These are phyloP conservation scores for Aspergillus incahuasiensis DNA, from an alignment of 495 filamentous ascomycete species.

Conservation along the genomic window DNA sequence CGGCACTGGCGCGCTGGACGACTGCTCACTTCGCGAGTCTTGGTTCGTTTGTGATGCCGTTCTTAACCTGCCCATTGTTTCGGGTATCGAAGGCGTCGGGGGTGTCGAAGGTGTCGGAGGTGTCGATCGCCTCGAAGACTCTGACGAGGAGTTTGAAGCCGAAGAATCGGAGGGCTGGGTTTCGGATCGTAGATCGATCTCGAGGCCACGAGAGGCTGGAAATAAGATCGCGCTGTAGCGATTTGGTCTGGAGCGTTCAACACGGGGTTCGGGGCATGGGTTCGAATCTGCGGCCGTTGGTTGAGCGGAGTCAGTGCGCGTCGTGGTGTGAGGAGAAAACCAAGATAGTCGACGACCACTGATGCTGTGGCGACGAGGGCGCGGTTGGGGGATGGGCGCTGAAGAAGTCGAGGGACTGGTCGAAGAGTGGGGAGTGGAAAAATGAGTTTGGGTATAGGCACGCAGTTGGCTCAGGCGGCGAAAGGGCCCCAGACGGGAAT, in stretches of 20 bases:
- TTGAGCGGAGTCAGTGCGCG: conserved; percentile 22
- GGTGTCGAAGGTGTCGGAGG: no score
- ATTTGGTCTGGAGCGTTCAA: conserved; percentile 29
- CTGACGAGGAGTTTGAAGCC: conserved; percentile 26
- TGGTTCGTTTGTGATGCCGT: conserved; percentile 23
- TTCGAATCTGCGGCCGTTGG: conserved; percentile 22
- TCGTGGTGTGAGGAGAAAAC: conserved; percentile 25
- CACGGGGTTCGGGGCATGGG: conserved; percentile 31
- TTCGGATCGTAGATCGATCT: conserved; percentile 21
- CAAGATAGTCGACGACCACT: conserved; percentile 38
- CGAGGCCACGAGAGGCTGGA: conserved; percentile 25
- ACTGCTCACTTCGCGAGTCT: conserved; percentile 24
- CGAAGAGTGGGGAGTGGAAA: conserved; percentile 45
- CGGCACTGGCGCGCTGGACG: conserved; percentile 23
- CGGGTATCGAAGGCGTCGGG: not conserved
- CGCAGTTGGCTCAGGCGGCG: conserved; percentile 71
- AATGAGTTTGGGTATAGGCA: conserved; percentile 64
- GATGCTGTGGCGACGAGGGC: conserved; percentile 30
- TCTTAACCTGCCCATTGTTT: conserved; percentile 36
- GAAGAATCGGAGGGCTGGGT: conserved; percentile 27
- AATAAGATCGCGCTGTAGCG: conserved; percentile 35
- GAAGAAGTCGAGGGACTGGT: conserved; percentile 43
- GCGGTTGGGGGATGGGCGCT: conserved; percentile 17
- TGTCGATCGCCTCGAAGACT: conserved; percentile 16
- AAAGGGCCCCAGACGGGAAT: conserved; percentile 55